A percentile compares a stretch with the other conserved stretches of the same genome.
These are phyloP conservation scores for Tetrahymena malaccensis DNA, from an alignment of 73 alveolate species.

Conservation along the genomic window DNA sequence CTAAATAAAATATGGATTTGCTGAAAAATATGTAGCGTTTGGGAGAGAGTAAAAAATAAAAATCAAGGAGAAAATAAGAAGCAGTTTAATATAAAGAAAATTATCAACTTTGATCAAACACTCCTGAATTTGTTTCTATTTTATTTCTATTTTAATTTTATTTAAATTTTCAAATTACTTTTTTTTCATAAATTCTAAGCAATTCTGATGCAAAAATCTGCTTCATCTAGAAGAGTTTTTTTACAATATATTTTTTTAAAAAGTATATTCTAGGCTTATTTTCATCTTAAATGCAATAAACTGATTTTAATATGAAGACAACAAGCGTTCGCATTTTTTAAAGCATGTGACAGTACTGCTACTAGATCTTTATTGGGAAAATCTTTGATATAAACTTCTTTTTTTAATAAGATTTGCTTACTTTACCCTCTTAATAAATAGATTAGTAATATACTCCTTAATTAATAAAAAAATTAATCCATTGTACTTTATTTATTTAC, in stretches of 20 bases:
- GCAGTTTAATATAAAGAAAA: too few relatives aligned
- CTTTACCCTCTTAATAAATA: not conserved
- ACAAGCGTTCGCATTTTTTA: not conserved
- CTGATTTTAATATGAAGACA: not conserved
- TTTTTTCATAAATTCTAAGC: not conserved
- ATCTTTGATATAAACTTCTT: not conserved
- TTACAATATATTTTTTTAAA: too few relatives aligned
- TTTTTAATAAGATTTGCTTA: not conserved
- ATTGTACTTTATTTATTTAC: not conserved
- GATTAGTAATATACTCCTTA: not conserved
- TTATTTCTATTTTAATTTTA: not conserved
- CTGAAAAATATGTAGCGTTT: not conserved
- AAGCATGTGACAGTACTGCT: not conserved
- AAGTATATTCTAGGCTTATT: not conserved
- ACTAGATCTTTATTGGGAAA: not conserved
- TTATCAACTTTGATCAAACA: not conserved
- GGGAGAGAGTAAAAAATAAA: not conserved
- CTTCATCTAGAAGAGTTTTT: not conserved
- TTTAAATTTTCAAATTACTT: not conserved
- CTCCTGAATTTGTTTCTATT: not conserved
- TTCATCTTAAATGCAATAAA: not conserved
- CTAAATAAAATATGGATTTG: not conserved
- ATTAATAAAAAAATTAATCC: not conserved
- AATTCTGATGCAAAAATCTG: not conserved
- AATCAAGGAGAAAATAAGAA: not conserved